These are phyloP conservation scores for Hysterium pulicare DNA, from an alignment of 2,329 filamentous ascomycete genomes.

Conservation along the genomic window DNA sequence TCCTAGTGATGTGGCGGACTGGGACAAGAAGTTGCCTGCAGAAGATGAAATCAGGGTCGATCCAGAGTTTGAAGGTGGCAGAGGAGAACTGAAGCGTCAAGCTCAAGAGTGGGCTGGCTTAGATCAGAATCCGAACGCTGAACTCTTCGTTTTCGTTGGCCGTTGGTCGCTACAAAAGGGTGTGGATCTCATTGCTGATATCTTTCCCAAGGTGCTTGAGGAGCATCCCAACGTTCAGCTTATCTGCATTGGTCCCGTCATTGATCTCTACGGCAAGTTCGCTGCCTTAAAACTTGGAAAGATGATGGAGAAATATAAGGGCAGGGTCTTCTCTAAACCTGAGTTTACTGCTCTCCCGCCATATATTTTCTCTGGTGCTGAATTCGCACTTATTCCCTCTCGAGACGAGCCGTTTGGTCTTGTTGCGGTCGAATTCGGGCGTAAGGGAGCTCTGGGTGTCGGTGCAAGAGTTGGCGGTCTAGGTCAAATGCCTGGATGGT, in stretches of 20 bases:
- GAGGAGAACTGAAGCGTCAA: conserved; percentile 54
- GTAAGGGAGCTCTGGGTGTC: conserved; percentile 64
- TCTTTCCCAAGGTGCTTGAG: conserved; percentile 60
- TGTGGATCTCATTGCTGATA: conserved; percentile 64
- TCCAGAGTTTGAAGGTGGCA: conserved; percentile 50
- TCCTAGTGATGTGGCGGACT: conserved; percentile 59
- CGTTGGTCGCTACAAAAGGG: conserved; percentile 67
- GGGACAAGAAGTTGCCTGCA: conserved; percentile 52
- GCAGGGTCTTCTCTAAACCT: conserved; percentile 62
- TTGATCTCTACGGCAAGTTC: conserved; percentile 65
- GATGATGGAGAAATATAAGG: conserved; percentile 63
- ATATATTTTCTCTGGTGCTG: conserved; percentile 63
- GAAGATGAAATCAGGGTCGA: conserved; percentile 53
- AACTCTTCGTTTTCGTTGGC: conserved; percentile 64
- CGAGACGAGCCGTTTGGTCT: conserved; percentile 66
- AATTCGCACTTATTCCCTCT: conserved; percentile 64
- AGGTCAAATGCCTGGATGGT: conserved; percentile 65
- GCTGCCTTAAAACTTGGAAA: conserved; percentile 61
- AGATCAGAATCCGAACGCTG: conserved; percentile 55
- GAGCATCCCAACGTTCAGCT: conserved; percentile 58
- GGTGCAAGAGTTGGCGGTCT: conserved; percentile 63
- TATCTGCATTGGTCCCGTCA: conserved; percentile 62
- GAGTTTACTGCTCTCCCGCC: conserved; percentile 64
- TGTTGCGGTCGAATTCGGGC: conserved; percentile 64
- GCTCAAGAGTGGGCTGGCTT: conserved; percentile 65